A percentile compares a stretch with the other conserved stretches of the same genome.
These are phyloP conservation scores for Pythium brachiatum DNA, from an alignment of 352 stramenopile species.

Conservation along the genomic window DNA sequence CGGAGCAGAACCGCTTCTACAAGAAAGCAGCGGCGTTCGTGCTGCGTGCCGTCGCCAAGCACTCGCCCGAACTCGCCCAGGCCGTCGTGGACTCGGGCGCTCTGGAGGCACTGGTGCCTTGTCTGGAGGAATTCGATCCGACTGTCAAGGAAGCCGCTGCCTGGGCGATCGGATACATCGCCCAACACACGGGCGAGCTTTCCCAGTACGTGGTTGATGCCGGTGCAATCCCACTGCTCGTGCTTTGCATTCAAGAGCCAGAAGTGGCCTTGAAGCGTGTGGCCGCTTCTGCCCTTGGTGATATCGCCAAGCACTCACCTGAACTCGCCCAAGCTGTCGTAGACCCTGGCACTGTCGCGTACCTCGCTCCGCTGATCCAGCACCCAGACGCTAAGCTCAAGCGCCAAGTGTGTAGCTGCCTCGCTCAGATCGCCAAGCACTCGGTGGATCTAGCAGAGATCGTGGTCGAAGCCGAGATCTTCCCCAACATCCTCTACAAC, in stretches of 20 bases:
- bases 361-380: conserved; percentile 92
- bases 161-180: conserved; percentile 96
- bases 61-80: conserved; percentile 93
- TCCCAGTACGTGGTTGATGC: conserved; percentile 93
- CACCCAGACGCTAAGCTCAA: conserved; percentile 95
- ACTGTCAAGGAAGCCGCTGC: conserved; percentile 94
- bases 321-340: conserved; percentile 93
- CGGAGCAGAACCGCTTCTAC: conserved; percentile 95
- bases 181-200: conserved; percentile 91
- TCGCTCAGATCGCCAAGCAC: conserved; percentile 95
- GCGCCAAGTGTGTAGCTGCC: conserved; percentile 86
- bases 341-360: conserved; percentile 91
- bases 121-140: conserved; percentile 94
- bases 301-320: conserved; percentile 95
- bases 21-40: conserved; percentile 96
- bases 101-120: conserved; percentile 91
- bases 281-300: conserved; percentile 88
- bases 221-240: conserved; percentile 90
- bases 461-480: conserved; percentile 95
- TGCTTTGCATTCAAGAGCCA: conserved; percentile 95
- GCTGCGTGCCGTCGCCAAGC: conserved; percentile 92
- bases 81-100: conserved; percentile 92
- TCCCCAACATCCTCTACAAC: conserved; percentile 94
- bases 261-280: conserved; percentile 95
- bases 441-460: conserved; percentile 94